Conservation (phyloP, 2,329 filamentous ascomycete genomes). For the Phoma sp. region DNA sequence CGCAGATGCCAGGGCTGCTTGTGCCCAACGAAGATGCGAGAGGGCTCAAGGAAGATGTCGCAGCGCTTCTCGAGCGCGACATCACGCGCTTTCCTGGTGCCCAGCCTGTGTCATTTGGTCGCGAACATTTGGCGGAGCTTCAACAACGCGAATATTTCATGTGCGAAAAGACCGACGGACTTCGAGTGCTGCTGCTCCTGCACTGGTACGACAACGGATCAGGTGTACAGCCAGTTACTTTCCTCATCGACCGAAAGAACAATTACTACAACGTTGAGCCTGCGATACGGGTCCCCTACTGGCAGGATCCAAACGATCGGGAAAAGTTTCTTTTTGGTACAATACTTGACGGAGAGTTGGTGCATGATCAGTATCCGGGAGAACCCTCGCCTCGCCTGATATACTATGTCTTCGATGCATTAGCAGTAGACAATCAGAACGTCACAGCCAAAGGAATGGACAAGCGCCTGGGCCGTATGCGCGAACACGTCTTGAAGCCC, state of each 20-base stretch:
- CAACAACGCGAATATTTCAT: slow-evolving; percentile 89
- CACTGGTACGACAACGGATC: slow-evolving; percentile 63
- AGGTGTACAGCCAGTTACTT: slow-evolving; percentile 63
- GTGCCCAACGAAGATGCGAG: slow-evolving; percentile 36
- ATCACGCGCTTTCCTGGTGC: slow-evolving; percentile 80
- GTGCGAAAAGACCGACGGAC: slow-evolving; percentile 97
- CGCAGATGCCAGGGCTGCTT: slow-evolving; percentile 44
- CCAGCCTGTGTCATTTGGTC: slow-evolving; percentile 91
- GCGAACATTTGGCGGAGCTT: slow-evolving; percentile 82
- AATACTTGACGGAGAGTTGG: slow-evolving; percentile 90
- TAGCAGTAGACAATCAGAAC: slow-evolving; percentile 78
- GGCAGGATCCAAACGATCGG: slow-evolving; percentile 61
- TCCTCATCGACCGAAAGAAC: slow-evolving; percentile 97
- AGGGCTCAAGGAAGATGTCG: slow-evolving; percentile 74
- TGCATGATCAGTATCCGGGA: slow-evolving; percentile 75
- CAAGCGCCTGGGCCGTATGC: slow-evolving; percentile 87
- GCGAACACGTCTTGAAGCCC: slow-evolving; percentile 75
- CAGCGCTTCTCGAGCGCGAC: slow-evolving; percentile 73
- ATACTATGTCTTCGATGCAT: slow-evolving; percentile 92
- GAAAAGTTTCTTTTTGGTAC: slow-evolving; percentile 77
- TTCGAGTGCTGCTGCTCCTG: slow-evolving; percentile 93
- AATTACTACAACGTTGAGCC: slow-evolving; percentile 87
- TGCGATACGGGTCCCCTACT: slow-evolving; percentile 80
- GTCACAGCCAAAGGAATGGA: slow-evolving; percentile 82
- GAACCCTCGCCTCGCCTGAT: slow-evolving; percentile 71